Evolutionary conservation across 192 early-diverging fungal species (phyloP).

Genomic region (Endogone sp.): DNA sequence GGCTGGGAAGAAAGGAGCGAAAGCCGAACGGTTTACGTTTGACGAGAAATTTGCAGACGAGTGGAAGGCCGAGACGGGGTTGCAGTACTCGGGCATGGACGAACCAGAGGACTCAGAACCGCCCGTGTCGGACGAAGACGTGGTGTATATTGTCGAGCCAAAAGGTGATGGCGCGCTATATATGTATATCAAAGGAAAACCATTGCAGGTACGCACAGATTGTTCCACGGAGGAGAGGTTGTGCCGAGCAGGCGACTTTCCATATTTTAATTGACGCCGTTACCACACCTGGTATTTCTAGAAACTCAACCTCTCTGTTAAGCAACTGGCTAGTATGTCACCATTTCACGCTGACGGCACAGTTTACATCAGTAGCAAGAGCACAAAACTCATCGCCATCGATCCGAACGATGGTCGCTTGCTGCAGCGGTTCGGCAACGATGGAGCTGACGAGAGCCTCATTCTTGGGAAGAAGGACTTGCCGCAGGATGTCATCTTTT

Average conservation of each 20-base stretch:
- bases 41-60: not conserved
- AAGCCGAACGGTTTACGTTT: not conserved
- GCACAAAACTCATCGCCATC: constrained; percentile 62
- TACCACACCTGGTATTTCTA: constrained; percentile 12
- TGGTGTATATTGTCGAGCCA: constrained; percentile 74
- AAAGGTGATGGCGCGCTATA: constrained; percentile 64
- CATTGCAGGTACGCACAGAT: constrained; percentile 47
- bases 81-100: not conserved
- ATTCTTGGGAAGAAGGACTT: constrained; percentile 15
- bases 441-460: constrained; percentile 15
- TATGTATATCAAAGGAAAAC: constrained; percentile 43
- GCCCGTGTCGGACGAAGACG: constrained; percentile 25
- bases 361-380: constrained; percentile 65
- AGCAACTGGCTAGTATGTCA: constrained; percentile 61
- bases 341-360: constrained; percentile 51
- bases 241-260: not conserved
- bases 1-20: not conserved
- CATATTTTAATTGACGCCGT: not conserved
- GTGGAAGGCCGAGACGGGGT: not conserved
- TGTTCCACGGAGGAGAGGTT: too few relatives aligned
- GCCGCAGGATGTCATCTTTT: constrained; percentile 30
- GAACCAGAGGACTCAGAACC: not conserved
- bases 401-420: constrained; percentile 65
- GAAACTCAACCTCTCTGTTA: constrained; percentile 66
- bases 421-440: constrained; percentile 51